phyloP scores from a whole-genome alignment of 345 rosid species.

The Diplotaxis tenuifolia region DNA sequence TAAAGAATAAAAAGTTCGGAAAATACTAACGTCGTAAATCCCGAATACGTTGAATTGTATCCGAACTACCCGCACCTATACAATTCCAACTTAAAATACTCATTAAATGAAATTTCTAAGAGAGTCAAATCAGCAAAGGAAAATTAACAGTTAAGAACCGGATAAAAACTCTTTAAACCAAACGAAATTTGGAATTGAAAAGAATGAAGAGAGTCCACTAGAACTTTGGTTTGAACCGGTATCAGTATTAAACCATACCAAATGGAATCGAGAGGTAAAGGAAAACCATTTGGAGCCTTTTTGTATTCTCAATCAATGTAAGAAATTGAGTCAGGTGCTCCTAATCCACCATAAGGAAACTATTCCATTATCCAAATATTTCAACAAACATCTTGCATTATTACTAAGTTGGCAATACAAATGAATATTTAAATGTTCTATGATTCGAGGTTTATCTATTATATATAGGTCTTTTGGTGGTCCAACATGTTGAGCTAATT shows the following conservation, averaged over 20 bases:
- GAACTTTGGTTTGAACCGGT: no score
- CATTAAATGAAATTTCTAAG: no score
- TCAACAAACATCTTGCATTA: constrained; percentile 23
- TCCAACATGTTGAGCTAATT: constrained; percentile 18
- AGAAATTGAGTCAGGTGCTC: constrained; percentile 22
- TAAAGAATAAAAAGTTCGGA: no score
- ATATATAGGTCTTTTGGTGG: constrained; percentile 5
- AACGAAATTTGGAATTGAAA: no score
- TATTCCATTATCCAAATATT: constrained; percentile 22
- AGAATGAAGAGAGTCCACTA: no score
- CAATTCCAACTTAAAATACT: no score
- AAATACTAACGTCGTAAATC: no score
- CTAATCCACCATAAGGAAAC: constrained; percentile 26
- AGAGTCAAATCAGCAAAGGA: no score
- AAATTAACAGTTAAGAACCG: no score
- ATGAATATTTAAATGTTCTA: background rate
- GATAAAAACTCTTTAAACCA: no score
- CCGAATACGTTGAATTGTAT: no score
- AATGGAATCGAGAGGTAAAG: background rate
- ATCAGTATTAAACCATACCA: background rate
- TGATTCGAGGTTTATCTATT: constrained; percentile 3
- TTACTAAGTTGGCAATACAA: constrained; percentile 7
- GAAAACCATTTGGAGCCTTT: constrained; percentile 3
- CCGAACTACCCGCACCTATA: no score
- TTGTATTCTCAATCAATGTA: constrained; percentile 27